Evolutionary conservation across 768 basidiomycete genomes (phyloP).

Genomic region (Leucocoprinus sp.): DNA sequence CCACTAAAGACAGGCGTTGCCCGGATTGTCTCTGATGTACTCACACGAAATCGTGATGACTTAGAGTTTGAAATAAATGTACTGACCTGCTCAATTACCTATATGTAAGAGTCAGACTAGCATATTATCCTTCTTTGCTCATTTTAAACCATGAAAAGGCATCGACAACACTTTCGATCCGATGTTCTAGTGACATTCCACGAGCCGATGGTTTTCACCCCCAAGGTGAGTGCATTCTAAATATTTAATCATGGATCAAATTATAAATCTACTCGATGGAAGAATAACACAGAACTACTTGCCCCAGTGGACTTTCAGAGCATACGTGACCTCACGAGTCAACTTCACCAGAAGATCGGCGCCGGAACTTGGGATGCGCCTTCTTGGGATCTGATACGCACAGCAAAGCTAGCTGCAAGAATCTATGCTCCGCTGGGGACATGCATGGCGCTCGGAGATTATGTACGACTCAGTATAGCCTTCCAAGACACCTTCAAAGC

Average conservation of each 20-base stretch:
- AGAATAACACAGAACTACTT: slow-evolving; percentile 69
- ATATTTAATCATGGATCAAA: not conserved
- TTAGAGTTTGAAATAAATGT: slow-evolving; percentile 67
- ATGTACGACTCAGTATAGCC: slow-evolving; percentile 64
- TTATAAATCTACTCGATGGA: slow-evolving; percentile 3
- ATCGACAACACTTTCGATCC: slow-evolving; percentile 80
- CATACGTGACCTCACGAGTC: slow-evolving; percentile 52
- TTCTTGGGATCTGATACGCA: slow-evolving; percentile 71
- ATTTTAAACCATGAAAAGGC: slow-evolving; percentile 34
- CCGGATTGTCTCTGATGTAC: slow-evolving; percentile 69
- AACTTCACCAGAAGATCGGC: slow-evolving; percentile 62
- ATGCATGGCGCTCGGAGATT: slow-evolving; percentile 74
- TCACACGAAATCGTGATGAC: slow-evolving; percentile 60
- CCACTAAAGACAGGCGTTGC: slow-evolving; percentile 86
- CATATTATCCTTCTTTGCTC: slow-evolving; percentile 3
- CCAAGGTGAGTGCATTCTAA: slow-evolving; percentile 36
- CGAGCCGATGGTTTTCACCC: slow-evolving; percentile 54
- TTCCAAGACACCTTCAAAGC: slow-evolving; percentile 74
- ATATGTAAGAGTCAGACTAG: slow-evolving; percentile 45
- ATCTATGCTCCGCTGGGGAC: slow-evolving; percentile 89
- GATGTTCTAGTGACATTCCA: slow-evolving; percentile 84
- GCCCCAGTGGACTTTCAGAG: slow-evolving; percentile 54
- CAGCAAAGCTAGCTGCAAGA: slow-evolving; percentile 66
- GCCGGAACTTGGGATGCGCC: slow-evolving; percentile 79
- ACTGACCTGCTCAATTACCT: slow-evolving; percentile 74